Percentiles rank a stretch among this genome's conserved stretches.
Evolutionary conservation across 148 eudicot species (phyloP).

Genomic region (Polygonum maritimum): DNA sequence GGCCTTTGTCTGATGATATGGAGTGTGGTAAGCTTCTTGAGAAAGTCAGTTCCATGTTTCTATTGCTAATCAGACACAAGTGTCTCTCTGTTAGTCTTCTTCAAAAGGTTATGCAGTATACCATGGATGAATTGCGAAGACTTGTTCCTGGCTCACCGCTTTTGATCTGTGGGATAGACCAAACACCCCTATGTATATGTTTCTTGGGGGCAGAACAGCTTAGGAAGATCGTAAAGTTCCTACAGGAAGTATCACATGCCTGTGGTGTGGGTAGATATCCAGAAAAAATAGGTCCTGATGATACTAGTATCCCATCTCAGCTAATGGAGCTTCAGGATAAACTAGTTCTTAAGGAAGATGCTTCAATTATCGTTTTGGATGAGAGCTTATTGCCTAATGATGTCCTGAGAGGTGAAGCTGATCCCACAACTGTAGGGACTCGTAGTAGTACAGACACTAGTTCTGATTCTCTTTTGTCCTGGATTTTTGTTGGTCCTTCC

Average conservation of each 20-base stretch:
- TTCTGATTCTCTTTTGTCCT: slow-evolving; percentile 61
- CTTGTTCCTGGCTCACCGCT: slow-evolving; percentile 66
- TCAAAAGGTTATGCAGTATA: slow-evolving; percentile 51
- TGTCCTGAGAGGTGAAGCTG: slow-evolving; percentile 17
- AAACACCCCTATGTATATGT: slow-evolving; percentile 80
- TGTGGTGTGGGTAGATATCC: slow-evolving; percentile 60
- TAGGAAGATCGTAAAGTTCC: slow-evolving; percentile 50
- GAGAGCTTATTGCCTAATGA: slow-evolving; percentile 41
- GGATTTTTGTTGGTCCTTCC: slow-evolving; percentile 65
- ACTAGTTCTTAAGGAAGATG: slow-evolving; percentile 49
- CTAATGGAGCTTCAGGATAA: slow-evolving; percentile 37
- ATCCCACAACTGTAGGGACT: slow-evolving; percentile 16
- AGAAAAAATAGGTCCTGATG: slow-evolving; percentile 48
- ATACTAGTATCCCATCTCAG: slow-evolving; percentile 21
- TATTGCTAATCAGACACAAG: slow-evolving; percentile 51
- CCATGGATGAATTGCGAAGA: slow-evolving; percentile 64
- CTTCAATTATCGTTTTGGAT: slow-evolving; percentile 54
- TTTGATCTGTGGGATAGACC: slow-evolving; percentile 53
- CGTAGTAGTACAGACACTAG: slow-evolving; percentile 13
- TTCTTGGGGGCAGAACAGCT: slow-evolving; percentile 68
- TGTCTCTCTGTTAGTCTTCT: slow-evolving; percentile 72
- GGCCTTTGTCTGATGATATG: slow-evolving; percentile 71
- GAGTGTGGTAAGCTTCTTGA: slow-evolving; percentile 79
- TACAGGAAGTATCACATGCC: slow-evolving; percentile 64
- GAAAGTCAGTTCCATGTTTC: slow-evolving; percentile 47